Evolutionary conservation across 2,329 filamentous ascomycete species (phyloP), one percentile per base, ranked within the genome.

Genomic region (Trichoderma aggressivum): DNA sequence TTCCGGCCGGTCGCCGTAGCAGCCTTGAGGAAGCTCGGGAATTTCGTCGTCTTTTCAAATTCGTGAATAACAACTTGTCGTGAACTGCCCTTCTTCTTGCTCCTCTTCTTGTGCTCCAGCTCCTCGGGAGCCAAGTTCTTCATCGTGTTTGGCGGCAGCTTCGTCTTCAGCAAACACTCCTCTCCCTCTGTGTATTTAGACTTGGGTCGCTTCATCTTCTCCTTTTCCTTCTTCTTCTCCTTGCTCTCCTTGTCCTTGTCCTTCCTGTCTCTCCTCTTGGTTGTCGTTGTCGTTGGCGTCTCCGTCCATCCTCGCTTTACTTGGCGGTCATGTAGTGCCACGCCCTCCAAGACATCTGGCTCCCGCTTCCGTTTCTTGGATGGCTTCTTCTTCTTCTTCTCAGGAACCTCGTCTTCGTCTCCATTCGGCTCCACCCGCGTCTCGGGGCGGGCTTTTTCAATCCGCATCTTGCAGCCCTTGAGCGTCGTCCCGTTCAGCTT

Each of bases 221-320:
- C 85, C 65, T 88, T 86, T 67, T 85, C 64, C 75, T 89, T 86
- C 70, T 87, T 85, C 68, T 89, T 86, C 2, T 69, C 66, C 68
- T 84, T 85, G 71, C 86, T 84, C 56, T 86, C 81, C 77, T 82
- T 71, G 71, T 86, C 81, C 77, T 82, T 71, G 70, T 83, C 81
- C 73, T 83, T 82, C 30, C 82, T 82, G 76, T 84, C 87, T 53
- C 80, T 83, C 75, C 84, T 86, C 77, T 82, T 83, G 75, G 84
- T 83, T 75, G 83, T 81, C 24, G 84, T 83, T 75, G 83, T 81
- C 24, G 84, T 83, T 26, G 85, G 83, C 1, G 90, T 86, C 73
- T 94, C 92, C 1, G 92, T 95, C 94, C 94, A 97, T 6, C 94
- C 94, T 72, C 94, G 87, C 84, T 96, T 97, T 72, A 98, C 90